Conservation (phyloP, 2,329 filamentous ascomycete species). For the Dothistroma septosporum region DNA sequence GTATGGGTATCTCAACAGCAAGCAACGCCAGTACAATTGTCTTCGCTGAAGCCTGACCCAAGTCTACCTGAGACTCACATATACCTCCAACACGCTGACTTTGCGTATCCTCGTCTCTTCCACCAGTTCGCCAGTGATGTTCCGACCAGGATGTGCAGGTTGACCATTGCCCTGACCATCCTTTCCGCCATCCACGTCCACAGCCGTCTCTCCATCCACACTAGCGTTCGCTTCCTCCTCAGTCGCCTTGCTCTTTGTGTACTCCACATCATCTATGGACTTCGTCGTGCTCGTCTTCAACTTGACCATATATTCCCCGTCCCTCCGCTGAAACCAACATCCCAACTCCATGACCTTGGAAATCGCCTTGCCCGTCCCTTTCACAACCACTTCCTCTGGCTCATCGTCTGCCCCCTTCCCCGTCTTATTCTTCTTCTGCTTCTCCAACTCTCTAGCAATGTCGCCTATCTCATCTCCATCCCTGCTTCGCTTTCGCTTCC, state of each 20-base stretch:
- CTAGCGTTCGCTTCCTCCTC: slow-evolving; percentile 23
- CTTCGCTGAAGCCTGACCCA: slow-evolving; percentile 1
- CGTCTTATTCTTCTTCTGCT: slow-evolving; percentile 24
- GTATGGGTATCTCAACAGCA: slow-evolving; percentile 9
- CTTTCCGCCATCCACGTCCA: slow-evolving; percentile 5
- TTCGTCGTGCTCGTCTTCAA: slow-evolving; percentile 60
- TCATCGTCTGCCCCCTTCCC: slow-evolving; percentile 31
- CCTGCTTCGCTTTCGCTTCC: slow-evolving; percentile 15
- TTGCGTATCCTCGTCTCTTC: slow-evolving; percentile 40
- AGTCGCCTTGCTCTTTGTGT: slow-evolving; percentile 14
- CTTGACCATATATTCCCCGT: slow-evolving; percentile 53
- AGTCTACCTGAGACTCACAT: slow-evolving; percentile 29
- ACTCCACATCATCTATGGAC: slow-evolving; percentile 64
- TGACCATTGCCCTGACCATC: slow-evolving; percentile 14
- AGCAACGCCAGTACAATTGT: slow-evolving; percentile 1
- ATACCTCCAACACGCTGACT: slow-evolving; percentile 34
- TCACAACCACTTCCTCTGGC: slow-evolving; percentile 51
- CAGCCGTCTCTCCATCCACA: slow-evolving; percentile 5
- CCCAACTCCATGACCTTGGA: slow-evolving; percentile 60
- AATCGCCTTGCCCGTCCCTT: slow-evolving; percentile 65
- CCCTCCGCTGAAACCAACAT: slow-evolving; percentile 60
- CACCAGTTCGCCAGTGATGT: slow-evolving; percentile 2
- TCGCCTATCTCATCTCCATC: slow-evolving; percentile 22
- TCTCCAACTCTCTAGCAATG: slow-evolving; percentile 36
- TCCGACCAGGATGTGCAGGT: not conserved